Conservation (phyloP, 208 protist species). For the Blechomonas ayalai region DNA sequence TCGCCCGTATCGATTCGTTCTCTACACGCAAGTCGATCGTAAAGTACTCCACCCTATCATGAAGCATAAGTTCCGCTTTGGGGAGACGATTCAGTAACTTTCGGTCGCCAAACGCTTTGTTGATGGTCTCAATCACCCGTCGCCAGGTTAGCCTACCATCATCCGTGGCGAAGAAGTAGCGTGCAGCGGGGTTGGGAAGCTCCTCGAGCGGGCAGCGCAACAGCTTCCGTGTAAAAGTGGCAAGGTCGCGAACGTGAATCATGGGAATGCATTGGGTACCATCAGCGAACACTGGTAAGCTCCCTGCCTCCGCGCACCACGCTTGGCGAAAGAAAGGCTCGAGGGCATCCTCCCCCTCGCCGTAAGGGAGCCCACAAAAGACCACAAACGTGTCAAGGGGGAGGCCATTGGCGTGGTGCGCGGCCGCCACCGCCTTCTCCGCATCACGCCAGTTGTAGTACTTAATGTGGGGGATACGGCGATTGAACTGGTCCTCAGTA, state of each 20-base stretch:
- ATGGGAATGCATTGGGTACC: constrained; percentile 86
- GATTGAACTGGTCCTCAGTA: constrained; percentile 92
- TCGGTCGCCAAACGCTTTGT: constrained; percentile 62
- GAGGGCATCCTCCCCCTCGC: constrained; percentile 82
- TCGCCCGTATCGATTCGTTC: constrained; percentile 43
- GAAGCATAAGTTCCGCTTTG: constrained; percentile 52
- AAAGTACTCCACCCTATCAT: constrained; percentile 81
- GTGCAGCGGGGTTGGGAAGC: constrained; percentile 48
- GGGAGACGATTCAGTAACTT: constrained; percentile 30
- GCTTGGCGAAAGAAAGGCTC: constrained; percentile 84
- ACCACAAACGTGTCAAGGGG: constrained; percentile 87
- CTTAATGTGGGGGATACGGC: constrained; percentile 87
- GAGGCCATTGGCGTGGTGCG: constrained; percentile 64
- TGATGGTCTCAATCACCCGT: constrained; percentile 65
- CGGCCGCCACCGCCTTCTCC: constrained; percentile 84
- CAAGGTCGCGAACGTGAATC: constrained; percentile 90
- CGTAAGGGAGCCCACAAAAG: constrained; percentile 87
- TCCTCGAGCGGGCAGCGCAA: constrained; percentile 32
- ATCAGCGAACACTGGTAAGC: constrained; percentile 82
- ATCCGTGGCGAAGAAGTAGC: constrained; percentile 90
- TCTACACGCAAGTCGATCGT: constrained; percentile 83
- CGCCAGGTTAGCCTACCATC: constrained; percentile 56
- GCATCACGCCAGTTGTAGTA: constrained; percentile 89
- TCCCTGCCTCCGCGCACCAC: constrained; percentile 49
- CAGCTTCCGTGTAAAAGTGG: constrained; percentile 68